Base-by-base conservation (phyloP, 2,329 filamentous ascomycete genomes). In the Fusarium circinatum region DNA sequence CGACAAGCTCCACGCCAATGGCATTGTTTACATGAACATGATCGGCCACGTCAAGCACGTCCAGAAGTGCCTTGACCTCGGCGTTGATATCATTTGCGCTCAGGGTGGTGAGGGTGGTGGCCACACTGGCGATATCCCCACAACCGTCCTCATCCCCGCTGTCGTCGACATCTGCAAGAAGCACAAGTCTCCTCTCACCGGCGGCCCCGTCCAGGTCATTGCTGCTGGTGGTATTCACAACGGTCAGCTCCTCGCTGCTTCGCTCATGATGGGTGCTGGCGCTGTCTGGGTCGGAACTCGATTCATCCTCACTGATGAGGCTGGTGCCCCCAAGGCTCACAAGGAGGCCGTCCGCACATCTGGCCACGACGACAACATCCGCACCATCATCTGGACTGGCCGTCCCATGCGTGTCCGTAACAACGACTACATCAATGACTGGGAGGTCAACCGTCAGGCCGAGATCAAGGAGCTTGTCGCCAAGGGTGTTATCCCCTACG, bases 1-100 rank as follows among this genome's bases (percentile, higher is more conserved):
- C 79, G 95, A 98, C 76, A 93, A 90, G 82, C 91, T 99, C 52
- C 96, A 99, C 89, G 89, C 91, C 81, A 86, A 91, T 80, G 95
- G 95, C 76, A 90, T 99, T 77, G 89, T 97, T 76, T 98, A 97
- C 89, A 98, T 98, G 96, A 99, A 99, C 92, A 99, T 99, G 96
- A 95, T 99, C 82, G 96, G 96, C 76, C 96, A 99, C 89, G 96
- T 96, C 81, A 99, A 99, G 91, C 96, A 99, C 86, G 96, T 98
- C 74, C 90, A 94, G 85, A 99, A 98, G 89, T 97, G 94, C 84
- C 89, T 99, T 72, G 94, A 96, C 57, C 89, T 95, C 67, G 96
- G 95, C 75, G 94, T 92, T 78, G 96, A 99, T 85, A 93, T 99
- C 79, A 98, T 99, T 86, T 98, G 96, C 87, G 96, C 96, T 59